phyloP scores from a whole-genome alignment of 2,329 filamentous ascomycete genomes.

The Dryadomyces quercus-mongolicae region DNA sequence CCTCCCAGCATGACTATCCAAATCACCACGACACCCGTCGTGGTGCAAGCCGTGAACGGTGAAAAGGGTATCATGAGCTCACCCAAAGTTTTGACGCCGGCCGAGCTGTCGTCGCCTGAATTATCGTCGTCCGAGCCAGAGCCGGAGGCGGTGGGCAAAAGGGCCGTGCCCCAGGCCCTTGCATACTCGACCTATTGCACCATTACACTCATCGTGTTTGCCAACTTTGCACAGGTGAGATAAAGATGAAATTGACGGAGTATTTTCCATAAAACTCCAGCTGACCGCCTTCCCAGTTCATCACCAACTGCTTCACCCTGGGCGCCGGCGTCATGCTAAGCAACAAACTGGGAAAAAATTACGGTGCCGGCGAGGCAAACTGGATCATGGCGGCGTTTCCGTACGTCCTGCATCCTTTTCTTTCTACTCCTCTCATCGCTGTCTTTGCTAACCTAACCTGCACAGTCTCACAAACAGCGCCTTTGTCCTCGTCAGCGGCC shows the following conservation, averaged over 20 bases:
- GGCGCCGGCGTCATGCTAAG: constrained; percentile 18
- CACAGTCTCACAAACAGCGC: constrained; percentile 34
- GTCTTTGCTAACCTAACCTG: neutral
- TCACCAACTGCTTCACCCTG: constrained; percentile 19
- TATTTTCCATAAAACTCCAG: neutral
- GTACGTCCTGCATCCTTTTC: constrained; percentile 10
- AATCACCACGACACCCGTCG: too few relatives aligned
- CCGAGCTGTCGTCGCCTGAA: neutral
- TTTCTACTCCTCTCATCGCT: too few relatives aligned
- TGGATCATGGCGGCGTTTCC: constrained; percentile 28
- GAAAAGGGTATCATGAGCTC: too few relatives aligned
- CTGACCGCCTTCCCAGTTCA: constrained; percentile 11
- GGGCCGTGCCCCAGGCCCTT: neutral
- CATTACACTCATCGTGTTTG: neutral
- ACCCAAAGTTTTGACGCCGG: too few relatives aligned
- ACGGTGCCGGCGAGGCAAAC: constrained; percentile 21
- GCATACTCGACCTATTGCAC: neutral
- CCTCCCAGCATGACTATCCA: too few relatives aligned
- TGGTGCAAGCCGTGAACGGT: too few relatives aligned
- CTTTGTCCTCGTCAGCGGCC: constrained; percentile 39
- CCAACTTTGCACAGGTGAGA: constrained; percentile 6
- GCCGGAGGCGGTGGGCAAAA: neutral
- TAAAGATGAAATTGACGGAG: too few relatives aligned
- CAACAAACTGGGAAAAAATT: constrained; percentile 15
- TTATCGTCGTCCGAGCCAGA: neutral